A percentile compares a stretch with the other conserved stretches of the same genome.
Conservation (phyloP, 805 yeast species). For the Monosporozyma siamensis region DNA sequence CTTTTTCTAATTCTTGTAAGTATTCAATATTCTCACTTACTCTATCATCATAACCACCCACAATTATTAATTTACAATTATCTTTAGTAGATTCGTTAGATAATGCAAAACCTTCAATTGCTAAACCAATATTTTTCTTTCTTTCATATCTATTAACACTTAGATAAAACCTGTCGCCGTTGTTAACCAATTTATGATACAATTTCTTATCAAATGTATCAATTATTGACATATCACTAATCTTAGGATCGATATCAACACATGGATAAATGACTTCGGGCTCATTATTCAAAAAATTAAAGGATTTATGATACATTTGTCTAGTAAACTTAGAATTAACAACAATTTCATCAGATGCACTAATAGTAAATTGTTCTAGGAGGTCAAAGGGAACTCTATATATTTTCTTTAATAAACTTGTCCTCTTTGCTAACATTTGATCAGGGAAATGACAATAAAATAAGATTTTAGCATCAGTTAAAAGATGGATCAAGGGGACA, state of each 20-base stretch:
- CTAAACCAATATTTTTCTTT: slow-evolving; percentile 74
- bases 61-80: slow-evolving; percentile 49
- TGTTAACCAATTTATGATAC: slow-evolving; percentile 9
- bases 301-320: slow-evolving; percentile 55
- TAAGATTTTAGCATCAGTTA: slow-evolving; percentile 41
- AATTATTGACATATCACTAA: slow-evolving; percentile 11
- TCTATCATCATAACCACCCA: slow-evolving; percentile 86
- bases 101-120: slow-evolving; percentile 55
- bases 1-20: slow-evolving; percentile 46
- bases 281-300: slow-evolving; percentile 31
- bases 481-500: slow-evolving; percentile 50
- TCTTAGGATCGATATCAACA: slow-evolving; percentile 42
- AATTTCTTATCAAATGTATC: slow-evolving; percentile 13
- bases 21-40: slow-evolving; percentile 70
- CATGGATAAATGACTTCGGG: slow-evolving; percentile 44
- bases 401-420: slow-evolving; percentile 43
- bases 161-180: slow-evolving; percentile 36
- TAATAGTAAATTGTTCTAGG: slow-evolving; percentile 75
- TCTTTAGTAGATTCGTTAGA: slow-evolving; percentile 22
- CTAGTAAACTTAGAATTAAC: slow-evolving; percentile 86
- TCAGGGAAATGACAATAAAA: slow-evolving; percentile 98
- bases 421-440: slow-evolving; percentile 57
- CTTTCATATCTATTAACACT: slow-evolving; percentile 86
- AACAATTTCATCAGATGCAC: slow-evolving; percentile 64
- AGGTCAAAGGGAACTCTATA: slow-evolving; percentile 78